phyloP scores from a whole-genome alignment of 2,329 filamentous ascomycete genomes.

The Hortaea werneckii region DNA sequence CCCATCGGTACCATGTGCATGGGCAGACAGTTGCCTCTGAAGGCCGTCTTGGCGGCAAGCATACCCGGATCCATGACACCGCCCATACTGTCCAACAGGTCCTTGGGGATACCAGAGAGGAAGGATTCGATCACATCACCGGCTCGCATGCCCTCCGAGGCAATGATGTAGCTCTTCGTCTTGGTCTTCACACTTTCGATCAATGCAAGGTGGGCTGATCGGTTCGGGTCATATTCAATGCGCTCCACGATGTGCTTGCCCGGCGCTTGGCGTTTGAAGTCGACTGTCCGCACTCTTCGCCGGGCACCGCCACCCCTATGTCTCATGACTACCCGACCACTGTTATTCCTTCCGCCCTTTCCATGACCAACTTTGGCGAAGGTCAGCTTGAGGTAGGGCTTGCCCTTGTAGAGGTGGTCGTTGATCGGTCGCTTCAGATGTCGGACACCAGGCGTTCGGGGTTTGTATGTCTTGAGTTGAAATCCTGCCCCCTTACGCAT shows the following conservation, averaged over 20 bases:
- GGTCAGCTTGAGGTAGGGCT: slow-evolving; percentile 72
- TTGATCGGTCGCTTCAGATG: slow-evolving; percentile 90
- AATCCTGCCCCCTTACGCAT: slow-evolving; percentile 29
- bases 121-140: slow-evolving; percentile 92
- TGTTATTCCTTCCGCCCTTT: slow-evolving; percentile 86
- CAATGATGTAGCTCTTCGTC: slow-evolving; percentile 80
- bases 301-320: slow-evolving; percentile 90
- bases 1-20: slow-evolving; percentile 92
- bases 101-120: slow-evolving; percentile 74
- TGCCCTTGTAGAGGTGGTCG: slow-evolving; percentile 92
- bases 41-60: slow-evolving; percentile 84
- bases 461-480: slow-evolving; percentile 75
- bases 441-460: slow-evolving; percentile 81
- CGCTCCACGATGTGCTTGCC: slow-evolving; percentile 84
- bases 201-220: slow-evolving; percentile 86
- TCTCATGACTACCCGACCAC: slow-evolving; percentile 74
- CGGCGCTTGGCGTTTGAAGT: slow-evolving; percentile 69
- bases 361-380: slow-evolving; percentile 85
- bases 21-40: slow-evolving; percentile 88
- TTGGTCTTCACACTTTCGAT: slow-evolving; percentile 64
- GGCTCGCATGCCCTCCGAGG: slow-evolving; percentile 85
- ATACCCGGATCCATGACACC: slow-evolving; percentile 90
- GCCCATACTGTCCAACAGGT: slow-evolving; percentile 84
- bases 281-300: slow-evolving; percentile 80
- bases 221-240: slow-evolving; percentile 91